phyloP scores from a whole-genome alignment of 371 early-diverging fungal genomes.

The Apophysomyces variabilis region DNA sequence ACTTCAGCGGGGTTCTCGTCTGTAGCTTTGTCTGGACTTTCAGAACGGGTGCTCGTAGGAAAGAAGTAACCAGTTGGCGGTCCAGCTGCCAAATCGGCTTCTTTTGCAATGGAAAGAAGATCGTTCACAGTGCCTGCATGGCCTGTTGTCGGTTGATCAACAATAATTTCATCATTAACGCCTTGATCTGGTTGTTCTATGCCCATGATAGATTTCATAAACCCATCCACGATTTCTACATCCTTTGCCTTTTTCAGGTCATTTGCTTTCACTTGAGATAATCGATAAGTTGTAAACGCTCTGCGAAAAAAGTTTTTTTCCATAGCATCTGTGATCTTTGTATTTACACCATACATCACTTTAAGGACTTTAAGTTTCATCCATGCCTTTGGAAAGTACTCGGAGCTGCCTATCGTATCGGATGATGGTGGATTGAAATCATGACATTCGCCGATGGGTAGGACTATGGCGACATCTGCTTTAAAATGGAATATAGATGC shows the following conservation, averaged over 20 bases:
- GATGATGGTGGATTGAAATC: conserved; percentile 31
- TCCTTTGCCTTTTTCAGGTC: conserved; percentile 38
- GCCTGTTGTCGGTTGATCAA: neutral
- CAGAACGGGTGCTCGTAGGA: no score
- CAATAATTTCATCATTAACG: neutral
- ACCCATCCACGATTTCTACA: conserved; percentile 25
- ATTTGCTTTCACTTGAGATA: conserved; percentile 22
- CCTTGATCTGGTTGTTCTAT: neutral
- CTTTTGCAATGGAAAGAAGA: neutral
- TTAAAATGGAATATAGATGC: conserved; percentile 22
- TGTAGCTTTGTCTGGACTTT: no score
- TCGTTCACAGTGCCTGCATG: neutral
- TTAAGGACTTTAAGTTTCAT: conserved; percentile 36
- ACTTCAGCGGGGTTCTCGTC: no score
- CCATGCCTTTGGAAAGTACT: conserved; percentile 47
- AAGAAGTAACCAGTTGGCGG: no score
- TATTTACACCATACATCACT: conserved; percentile 29
- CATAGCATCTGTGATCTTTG: conserved; percentile 34
- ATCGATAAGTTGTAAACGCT: conserved; percentile 38
- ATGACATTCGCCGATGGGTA: conserved; percentile 40
- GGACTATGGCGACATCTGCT: conserved; percentile 36
- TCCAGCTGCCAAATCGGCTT: no score
- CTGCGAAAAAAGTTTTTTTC: conserved; percentile 38
- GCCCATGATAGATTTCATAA: conserved; percentile 29
- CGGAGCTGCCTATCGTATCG: conserved; percentile 25